Conservation (phyloP, 108 stramenopile genomes). For the Epithemia pelagica region DNA sequence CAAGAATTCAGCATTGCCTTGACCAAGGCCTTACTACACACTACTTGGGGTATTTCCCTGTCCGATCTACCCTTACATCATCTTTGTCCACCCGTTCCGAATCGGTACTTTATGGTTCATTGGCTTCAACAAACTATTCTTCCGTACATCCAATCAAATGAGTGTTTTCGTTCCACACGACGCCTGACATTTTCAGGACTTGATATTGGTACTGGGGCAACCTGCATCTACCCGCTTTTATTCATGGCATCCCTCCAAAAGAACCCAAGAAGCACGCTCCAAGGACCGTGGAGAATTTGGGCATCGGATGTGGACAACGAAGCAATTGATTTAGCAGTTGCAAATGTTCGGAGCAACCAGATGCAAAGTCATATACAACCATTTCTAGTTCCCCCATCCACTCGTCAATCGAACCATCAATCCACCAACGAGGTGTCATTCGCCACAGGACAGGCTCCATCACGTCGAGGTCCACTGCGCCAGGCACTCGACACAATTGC, state of each 20-base stretch:
- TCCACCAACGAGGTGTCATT: neutral
- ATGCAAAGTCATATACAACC: constrained; percentile 44
- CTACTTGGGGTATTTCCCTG: constrained; percentile 51
- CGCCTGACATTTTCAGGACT: constrained; percentile 30
- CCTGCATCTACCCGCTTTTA: constrained; percentile 82
- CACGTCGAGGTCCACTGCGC: constrained; percentile 17
- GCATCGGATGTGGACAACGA: constrained; percentile 83
- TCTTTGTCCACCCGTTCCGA: constrained; percentile 89
- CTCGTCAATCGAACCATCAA: constrained; percentile 14
- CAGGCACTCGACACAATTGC: constrained; percentile 5
- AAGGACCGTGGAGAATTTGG: constrained; percentile 8
- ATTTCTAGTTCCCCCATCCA: constrained; percentile 31
- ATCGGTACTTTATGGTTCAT: constrained; percentile 83
- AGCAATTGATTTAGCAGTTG: constrained; percentile 56
- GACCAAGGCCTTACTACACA: constrained; percentile 70
- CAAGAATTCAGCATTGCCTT: constrained; percentile 63
- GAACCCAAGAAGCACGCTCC: neutral
- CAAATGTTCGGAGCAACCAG: constrained; percentile 68
- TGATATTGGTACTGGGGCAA: constrained; percentile 89
- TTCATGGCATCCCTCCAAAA: constrained; percentile 16
- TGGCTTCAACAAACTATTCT: constrained; percentile 75
- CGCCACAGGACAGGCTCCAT: neutral
- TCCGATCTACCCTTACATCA: constrained; percentile 62
- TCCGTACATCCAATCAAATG: constrained; percentile 4
- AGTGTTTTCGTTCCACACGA: constrained; percentile 10